Evolutionary conservation across 371 early-diverging fungal species (phyloP), one percentile per base, ranked within the genome.

Genomic region (Gilbertella persicaria): DNA sequence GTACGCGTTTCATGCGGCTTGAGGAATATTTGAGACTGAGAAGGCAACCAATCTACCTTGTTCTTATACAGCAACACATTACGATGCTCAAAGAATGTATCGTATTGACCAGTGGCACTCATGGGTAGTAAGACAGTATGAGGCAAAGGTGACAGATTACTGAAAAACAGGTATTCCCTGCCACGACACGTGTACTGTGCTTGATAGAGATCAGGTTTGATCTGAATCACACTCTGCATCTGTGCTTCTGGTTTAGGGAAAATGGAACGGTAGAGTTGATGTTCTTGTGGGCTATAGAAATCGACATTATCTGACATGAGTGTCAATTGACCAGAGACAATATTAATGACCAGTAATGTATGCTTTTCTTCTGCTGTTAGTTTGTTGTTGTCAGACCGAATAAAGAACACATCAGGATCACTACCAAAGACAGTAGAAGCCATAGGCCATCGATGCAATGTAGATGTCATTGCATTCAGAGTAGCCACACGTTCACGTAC

Each of bases 401-500:
- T 37, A 38, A 81, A 78, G 60, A 73, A 76, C 24, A 84, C 84
- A 29, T 84, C 84, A 0, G 84, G 82, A 35, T 84, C 84, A 49
- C 80, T 82, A 17, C 84, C 84, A 68, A 81, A 80, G 60, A 81
- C 67, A n/a, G 78, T 73, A 10, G 71, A 73, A 0, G 69, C 69
- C 64, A 84, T 62, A 14, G 70, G 61, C 82, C 82, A 84, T 0
- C 84, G 74, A 17, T 60, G 55, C 16, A 84, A 45, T 0, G 82
- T 80, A 6, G 80, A 81, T 0, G 67, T 64, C 25, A 84, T 30
- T 0, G 84, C 81, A 58, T 82, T 84, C 29, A 61, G 59, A 6
- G 78, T 79, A 1, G 84, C 76, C 0, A 84, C 78, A 26, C 82
- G 75, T 35, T 84, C 84, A 24, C 84, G 82, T 2, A 82, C 84